Percentiles rank a stretch among this genome's conserved stretches.
Conservation (phyloP, 1,284 basidiomycete species). For the Sphagnurus paluster region DNA sequence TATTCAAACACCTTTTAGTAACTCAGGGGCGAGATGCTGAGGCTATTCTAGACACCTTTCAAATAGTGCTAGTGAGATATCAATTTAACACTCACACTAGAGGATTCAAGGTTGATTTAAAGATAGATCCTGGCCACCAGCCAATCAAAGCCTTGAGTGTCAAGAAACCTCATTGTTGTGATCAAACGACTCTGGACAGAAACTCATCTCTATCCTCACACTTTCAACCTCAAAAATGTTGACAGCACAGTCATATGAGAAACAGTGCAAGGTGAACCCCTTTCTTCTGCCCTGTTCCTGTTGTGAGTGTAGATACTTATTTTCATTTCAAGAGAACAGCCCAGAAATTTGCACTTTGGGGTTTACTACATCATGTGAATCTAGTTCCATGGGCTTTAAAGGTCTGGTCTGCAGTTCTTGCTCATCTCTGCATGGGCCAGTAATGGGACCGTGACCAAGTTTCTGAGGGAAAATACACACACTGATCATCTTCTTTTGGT, state of each 20-base stretch:
- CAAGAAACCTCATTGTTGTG: conserved; percentile 8
- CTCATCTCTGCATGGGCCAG: conserved; percentile 3
- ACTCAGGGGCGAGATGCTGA: conserved; percentile 8
- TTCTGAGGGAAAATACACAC: neutral
- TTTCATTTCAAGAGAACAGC: neutral
- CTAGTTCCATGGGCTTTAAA: conserved; percentile 1
- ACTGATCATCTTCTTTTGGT: neutral
- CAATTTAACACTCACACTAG: no score
- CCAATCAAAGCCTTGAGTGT: neutral
- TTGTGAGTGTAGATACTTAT: neutral
- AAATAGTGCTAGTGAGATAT: conserved; percentile 4
- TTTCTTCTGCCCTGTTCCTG: neutral
- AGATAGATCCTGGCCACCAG: conserved; percentile 8
- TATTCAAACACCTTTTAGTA: neutral
- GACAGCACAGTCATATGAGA: neutral
- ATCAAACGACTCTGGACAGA: conserved; percentile 3
- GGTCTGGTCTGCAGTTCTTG: neutral
- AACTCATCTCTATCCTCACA: conserved; percentile 10
- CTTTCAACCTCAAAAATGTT: conserved; percentile 4
- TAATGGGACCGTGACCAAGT: neutral
- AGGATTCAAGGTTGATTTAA: neutral
- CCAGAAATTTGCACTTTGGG: conserved; percentile 2
- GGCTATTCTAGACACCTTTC: conserved; percentile 10
- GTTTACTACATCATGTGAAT: conserved; percentile 1
- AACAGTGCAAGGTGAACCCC: conserved; percentile 9